phyloP scores from a whole-genome alignment of 2,329 filamentous ascomycete species.

The Penicillium concentricum region DNA sequence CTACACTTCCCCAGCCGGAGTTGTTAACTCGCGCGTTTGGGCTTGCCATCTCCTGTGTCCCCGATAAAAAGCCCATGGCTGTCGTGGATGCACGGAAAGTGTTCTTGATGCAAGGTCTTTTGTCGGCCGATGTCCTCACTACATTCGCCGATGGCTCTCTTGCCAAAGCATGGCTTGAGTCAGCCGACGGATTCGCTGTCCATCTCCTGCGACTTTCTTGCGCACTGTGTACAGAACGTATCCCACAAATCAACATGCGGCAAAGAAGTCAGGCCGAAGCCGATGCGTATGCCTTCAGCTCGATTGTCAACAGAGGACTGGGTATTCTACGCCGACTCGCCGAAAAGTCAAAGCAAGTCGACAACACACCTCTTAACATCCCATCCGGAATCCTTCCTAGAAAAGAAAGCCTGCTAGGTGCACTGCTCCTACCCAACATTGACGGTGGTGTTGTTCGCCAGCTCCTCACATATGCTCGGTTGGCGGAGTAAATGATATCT shows the following conservation, averaged over 20 bases:
- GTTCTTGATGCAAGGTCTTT: slow-evolving; percentile 84
- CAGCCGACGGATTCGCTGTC: slow-evolving; percentile 78
- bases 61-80: slow-evolving; percentile 65
- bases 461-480: slow-evolving; percentile 62
- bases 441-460: slow-evolving; percentile 65
- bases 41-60: slow-evolving; percentile 79
- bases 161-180: slow-evolving; percentile 76
- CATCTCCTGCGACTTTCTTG: slow-evolving; percentile 75
- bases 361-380: slow-evolving; percentile 54
- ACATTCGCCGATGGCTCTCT: slow-evolving; percentile 72
- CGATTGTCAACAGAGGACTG: slow-evolving; percentile 66
- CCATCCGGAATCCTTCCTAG: slow-evolving; percentile 64
- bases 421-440: slow-evolving; percentile 64
- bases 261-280: slow-evolving; percentile 41
- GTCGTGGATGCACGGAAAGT: slow-evolving; percentile 82
- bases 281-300: slow-evolving; percentile 44
- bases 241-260: slow-evolving; percentile 41
- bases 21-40: slow-evolving; percentile 84
- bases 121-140: slow-evolving; percentile 85
- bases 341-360: slow-evolving; percentile 61
- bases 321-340: slow-evolving; percentile 66
- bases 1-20: slow-evolving; percentile 66
- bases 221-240: slow-evolving; percentile 65
- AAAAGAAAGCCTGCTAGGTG: slow-evolving; percentile 65
- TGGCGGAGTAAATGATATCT: slow-evolving; percentile 45